These are phyloP conservation scores for Neofusicoccum umdonicola DNA, from an alignment of 2,329 filamentous ascomycete genomes.

Conservation along the genomic window DNA sequence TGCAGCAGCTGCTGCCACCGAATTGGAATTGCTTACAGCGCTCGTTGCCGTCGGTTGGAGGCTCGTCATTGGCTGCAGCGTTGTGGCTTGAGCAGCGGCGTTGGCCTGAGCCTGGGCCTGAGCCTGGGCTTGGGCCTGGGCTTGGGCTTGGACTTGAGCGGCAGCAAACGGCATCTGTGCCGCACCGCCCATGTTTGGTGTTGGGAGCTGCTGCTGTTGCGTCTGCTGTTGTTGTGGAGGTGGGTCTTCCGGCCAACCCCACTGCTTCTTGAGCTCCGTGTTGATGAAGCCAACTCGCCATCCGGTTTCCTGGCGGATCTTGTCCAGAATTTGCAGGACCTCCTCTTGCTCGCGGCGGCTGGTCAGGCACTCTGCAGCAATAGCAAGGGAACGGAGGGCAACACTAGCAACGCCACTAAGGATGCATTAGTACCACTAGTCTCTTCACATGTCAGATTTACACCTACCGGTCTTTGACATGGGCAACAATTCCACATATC, in stretches of 20 bases:
- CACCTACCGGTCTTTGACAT: constrained; percentile 69
- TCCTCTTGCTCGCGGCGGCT: constrained; percentile 74
- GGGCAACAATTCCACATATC: constrained; percentile 85
- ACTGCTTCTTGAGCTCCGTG: constrained; percentile 68
- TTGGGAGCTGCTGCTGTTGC: constrained; percentile 29
- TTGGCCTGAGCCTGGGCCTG: background rate
- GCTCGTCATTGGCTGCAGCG: constrained; percentile 8
- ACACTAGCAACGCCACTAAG: constrained; percentile 69
- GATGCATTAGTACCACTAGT: constrained; percentile 13
- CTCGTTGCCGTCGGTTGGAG: background rate
- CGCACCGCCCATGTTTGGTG: constrained; percentile 19
- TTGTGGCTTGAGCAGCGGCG: constrained; percentile 6
- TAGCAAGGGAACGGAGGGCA: constrained; percentile 73
- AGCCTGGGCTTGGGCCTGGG: background rate
- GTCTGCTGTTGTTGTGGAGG: constrained; percentile 31
- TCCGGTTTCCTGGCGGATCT: constrained; percentile 72
- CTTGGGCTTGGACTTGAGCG: background rate
- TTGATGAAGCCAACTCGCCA: constrained; percentile 75
- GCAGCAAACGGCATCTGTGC: constrained; percentile 8
- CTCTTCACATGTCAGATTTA: background rate
- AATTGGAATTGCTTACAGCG: background rate
- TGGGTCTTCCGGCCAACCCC: constrained; percentile 66
- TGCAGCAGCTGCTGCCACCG: constrained; percentile 25
- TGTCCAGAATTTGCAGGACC: constrained; percentile 71
- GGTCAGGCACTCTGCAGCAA: constrained; percentile 71